Percentiles rank a stretch among this genome's conserved stretches.
These are phyloP conservation scores for Asterophora parasitica DNA, from an alignment of 768 basidiomycete genomes.

Conservation along the genomic window DNA sequence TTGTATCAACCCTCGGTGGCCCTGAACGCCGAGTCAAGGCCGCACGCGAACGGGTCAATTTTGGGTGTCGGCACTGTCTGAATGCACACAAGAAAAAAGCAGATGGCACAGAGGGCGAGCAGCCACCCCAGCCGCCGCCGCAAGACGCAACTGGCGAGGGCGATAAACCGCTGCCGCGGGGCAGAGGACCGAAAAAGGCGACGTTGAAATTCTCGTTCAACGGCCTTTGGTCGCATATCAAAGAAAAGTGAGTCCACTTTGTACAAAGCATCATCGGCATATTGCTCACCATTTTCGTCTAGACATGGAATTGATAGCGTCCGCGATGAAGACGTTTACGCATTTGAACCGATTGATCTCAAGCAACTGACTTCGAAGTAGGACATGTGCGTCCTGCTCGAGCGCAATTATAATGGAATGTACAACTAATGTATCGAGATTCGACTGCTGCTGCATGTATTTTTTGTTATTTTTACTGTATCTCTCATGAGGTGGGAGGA, in stretches of 20 bases:
- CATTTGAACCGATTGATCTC: slow-evolving; percentile 5
- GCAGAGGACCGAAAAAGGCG: neutral
- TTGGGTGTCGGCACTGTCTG: slow-evolving; percentile 52
- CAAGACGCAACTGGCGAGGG: neutral
- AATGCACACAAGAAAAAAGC: neutral
- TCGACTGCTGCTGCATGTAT: no score
- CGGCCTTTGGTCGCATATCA: slow-evolving; percentile 58
- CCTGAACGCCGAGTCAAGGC: slow-evolving; percentile 18
- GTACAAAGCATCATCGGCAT: neutral
- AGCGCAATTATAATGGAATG: no score
- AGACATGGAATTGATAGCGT: slow-evolving; percentile 48
- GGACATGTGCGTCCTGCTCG: no score
- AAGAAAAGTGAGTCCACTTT: slow-evolving; percentile 45
- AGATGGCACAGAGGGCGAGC: neutral
- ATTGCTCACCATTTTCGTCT: slow-evolving; percentile 7
- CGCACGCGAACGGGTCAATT: slow-evolving; percentile 33
- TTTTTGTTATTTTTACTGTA: no score
- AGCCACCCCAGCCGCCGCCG: neutral
- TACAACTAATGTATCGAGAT: no score
- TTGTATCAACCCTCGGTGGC: slow-evolving; percentile 13
- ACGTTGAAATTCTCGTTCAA: slow-evolving; percentile 39
- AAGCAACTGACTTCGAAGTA: no score
- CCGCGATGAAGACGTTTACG: slow-evolving; percentile 52
- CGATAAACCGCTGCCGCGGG: slow-evolving; percentile 1
- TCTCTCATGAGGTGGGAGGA: no score